Conservation (phyloP, 805 yeast species). For the Yamadazyma ubonensis region DNA sequence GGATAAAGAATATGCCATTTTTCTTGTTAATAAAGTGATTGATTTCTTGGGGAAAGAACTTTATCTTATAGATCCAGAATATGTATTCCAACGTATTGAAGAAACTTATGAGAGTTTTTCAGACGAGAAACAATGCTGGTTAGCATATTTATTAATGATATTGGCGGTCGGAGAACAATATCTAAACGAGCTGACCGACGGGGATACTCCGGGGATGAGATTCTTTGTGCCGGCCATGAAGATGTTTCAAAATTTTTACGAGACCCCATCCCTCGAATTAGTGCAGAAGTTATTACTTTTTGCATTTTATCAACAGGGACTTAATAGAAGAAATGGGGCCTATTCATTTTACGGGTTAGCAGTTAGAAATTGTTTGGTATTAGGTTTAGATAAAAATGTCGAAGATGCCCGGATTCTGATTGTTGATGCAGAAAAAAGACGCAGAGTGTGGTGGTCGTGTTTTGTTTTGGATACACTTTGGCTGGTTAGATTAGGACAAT, state of each 20-base stretch:
- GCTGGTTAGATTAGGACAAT: conserved; percentile 36
- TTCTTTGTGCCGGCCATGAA: conserved; percentile 30
- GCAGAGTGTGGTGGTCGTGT: conserved; percentile 42
- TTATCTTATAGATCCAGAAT: conserved; percentile 9
- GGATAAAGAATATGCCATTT: conserved; percentile 12
- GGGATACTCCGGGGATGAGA: conserved; percentile 31
- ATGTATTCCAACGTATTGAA: conserved; percentile 7
- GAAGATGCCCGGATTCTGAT: background rate
- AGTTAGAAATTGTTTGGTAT: conserved; percentile 33
- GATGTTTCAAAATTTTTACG: conserved; percentile 28
- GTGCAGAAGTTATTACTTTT: conserved; percentile 33
- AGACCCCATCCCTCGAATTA: conserved; percentile 26
- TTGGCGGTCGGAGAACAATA: conserved; percentile 16
- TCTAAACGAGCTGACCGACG: conserved; percentile 12
- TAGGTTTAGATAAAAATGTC: conserved; percentile 31
- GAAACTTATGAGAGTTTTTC: conserved; percentile 7
- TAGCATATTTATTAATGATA: conserved; percentile 8
- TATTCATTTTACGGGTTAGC: conserved; percentile 40
- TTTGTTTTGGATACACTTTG: conserved; percentile 37
- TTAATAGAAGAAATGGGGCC: conserved; percentile 34
- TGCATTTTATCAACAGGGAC: conserved; percentile 35
- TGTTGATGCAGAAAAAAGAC: conserved; percentile 24
- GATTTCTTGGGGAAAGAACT: conserved; percentile 12
- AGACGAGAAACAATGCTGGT: conserved; percentile 11
- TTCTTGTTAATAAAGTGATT: conserved; percentile 10